Percentiles rank a stretch among this genome's conserved stretches.
Conservation (phyloP, 2,329 filamentous ascomycete species). For the Teratosphaeria destructans region DNA sequence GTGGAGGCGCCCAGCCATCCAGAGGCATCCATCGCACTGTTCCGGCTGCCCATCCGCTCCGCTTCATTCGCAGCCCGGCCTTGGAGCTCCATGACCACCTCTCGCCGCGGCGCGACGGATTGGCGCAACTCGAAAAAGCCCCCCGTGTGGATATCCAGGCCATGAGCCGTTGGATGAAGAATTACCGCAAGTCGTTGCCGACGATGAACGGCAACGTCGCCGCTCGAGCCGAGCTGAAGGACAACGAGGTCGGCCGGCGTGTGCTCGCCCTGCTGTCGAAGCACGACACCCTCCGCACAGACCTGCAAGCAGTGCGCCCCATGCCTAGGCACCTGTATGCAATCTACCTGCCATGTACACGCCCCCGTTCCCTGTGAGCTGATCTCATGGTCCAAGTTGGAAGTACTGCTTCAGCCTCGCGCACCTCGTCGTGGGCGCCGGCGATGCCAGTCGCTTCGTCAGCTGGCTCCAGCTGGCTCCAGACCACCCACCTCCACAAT, state of each 20-base stretch:
- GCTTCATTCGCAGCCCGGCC: background rate
- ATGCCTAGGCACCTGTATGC: background rate
- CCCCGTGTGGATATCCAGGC: background rate
- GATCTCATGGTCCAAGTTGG: background rate
- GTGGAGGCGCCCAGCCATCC: too few relatives aligned
- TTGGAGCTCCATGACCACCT: background rate
- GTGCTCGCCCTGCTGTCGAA: background rate
- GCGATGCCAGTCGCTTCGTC: background rate
- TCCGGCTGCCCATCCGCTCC: too few relatives aligned
- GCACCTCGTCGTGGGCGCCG: background rate
- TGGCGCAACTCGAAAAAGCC: background rate
- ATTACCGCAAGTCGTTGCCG: background rate
- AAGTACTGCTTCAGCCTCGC: background rate
- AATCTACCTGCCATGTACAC: background rate
- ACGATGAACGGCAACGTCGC: background rate
- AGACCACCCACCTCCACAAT: background rate
- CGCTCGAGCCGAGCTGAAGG: background rate
- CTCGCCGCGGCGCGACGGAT: too few relatives aligned
- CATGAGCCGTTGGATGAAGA: background rate
- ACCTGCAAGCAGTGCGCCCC: background rate
- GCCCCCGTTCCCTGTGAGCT: background rate
- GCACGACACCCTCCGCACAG: background rate
- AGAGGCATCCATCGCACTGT: too few relatives aligned
- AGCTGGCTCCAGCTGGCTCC: background rate
- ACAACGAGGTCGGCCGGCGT: background rate